Evolutionary conservation across 2,329 filamentous ascomycete species (phyloP).

Genomic region (Fusarium xyrophilum): DNA sequence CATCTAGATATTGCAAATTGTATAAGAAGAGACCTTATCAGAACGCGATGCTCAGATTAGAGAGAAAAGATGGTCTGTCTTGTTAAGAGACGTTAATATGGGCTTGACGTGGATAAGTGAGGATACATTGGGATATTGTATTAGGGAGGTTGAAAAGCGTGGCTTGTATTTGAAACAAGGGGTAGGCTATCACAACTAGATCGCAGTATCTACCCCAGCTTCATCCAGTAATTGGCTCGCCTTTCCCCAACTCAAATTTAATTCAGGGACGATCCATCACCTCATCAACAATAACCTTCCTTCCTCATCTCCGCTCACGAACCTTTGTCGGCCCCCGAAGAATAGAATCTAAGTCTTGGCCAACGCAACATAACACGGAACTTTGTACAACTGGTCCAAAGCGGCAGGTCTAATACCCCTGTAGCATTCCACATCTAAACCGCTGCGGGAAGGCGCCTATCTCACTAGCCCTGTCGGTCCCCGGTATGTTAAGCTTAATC

Average conservation of each 20-base stretch:
- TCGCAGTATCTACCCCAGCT: fast-evolving
- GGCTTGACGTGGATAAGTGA: too few species aligned
- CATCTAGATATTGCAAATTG: too few species aligned
- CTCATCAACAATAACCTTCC: not conserved
- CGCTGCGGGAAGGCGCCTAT: constrained; percentile 27
- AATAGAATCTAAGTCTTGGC: constrained; percentile 20
- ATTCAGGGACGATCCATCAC: too few species aligned
- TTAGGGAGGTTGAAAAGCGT: too few species aligned
- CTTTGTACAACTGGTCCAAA: constrained; percentile 27
- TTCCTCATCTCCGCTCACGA: not conserved
- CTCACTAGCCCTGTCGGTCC: constrained; percentile 9
- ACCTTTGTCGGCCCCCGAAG: constrained; percentile 29
- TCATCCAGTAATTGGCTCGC: fast-evolving
- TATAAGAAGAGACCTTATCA: too few species aligned
- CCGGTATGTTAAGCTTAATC: constrained; percentile 31
- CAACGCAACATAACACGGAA: constrained; percentile 27
- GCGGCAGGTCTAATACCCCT: constrained; percentile 22
- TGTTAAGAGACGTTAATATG: too few species aligned
- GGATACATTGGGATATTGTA: too few species aligned
- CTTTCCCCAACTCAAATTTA: fast-evolving
- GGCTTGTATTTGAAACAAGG: too few species aligned
- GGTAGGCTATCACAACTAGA: not conserved
- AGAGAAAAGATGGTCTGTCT: too few species aligned
- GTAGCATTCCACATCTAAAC: constrained; percentile 19
- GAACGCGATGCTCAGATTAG: too few species aligned